Base-by-base conservation (phyloP, 331 rosid species). In the Quercus phellos region DNA sequence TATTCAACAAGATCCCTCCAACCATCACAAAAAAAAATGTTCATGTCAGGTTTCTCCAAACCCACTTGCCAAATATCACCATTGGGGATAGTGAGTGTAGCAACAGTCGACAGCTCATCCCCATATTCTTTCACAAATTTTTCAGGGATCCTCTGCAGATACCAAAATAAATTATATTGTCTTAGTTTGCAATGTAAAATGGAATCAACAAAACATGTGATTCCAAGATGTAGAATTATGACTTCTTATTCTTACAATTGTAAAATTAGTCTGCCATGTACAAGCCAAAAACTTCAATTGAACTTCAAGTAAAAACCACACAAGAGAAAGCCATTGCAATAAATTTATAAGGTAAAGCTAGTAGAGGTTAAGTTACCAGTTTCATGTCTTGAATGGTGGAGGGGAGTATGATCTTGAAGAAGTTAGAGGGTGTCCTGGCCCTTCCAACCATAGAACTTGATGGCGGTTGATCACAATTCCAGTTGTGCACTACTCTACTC, bases 331-430 rank as follows among this genome's bases (percentile, higher is more conserved):
- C 51, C 14, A 43, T 43, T 43, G 51, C 14, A 43, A 43, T 43
- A 43, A 8, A 43, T 9, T 43, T 35, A 35, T 35, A 1, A 35
- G 8, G 42, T 35, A 35, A 35, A 35, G 42, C 42, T 35, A 35
- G 42, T 6, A 35, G 42, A 35, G 42, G 42, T 35, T 35, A 35
- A 35, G 42, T 35, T 35, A 35, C 42, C 63, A 77, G 26, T 63
- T 77, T 32, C 43, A 61, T 50, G 19, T 35, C 61, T 30, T 81
- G 78, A 70, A 81, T 46, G 22, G 73, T 18, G 9, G 53, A 58
- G 61, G 83, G 80, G 64, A 80, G 87, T 68, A 84, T 77, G 67
- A 58, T 12, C 70, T 84, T 84, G 27, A 84, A 24, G 35, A 84
- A 84, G 70, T 69, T 80, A 38, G 42, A 27, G 5, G 60, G 22